A percentile compares a stretch with the other conserved stretches of the same genome.
Evolutionary conservation across 345 rosid species (phyloP).

Genomic region (Psidium friedrichsthalianum): DNA sequence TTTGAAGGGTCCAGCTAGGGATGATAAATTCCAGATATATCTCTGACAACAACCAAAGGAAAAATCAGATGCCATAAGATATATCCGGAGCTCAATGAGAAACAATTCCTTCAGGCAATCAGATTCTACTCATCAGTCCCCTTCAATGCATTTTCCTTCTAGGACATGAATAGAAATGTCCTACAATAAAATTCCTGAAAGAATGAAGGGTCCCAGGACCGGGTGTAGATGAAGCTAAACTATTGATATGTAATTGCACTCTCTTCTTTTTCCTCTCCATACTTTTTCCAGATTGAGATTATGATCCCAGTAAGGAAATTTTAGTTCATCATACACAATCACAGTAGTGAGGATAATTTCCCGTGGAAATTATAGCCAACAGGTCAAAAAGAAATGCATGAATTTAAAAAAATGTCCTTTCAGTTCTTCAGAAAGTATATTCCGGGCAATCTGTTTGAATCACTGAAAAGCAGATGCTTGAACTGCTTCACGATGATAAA

Average conservation of each 20-base stretch:
- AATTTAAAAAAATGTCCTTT: not conserved
- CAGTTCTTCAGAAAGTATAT: not conserved
- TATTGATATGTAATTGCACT: not conserved
- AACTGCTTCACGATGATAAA: not conserved
- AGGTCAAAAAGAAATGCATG: not conserved
- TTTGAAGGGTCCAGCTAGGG: not conserved
- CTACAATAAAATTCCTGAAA: not conserved
- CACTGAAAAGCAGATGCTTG: not conserved
- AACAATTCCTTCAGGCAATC: not conserved
- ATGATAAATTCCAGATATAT: not conserved
- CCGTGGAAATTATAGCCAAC: not conserved
- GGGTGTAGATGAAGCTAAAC: not conserved
- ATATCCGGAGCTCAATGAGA: not conserved
- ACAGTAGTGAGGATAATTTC: not conserved
- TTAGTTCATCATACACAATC: not conserved
- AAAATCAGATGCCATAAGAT: not conserved
- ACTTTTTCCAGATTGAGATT: not conserved
- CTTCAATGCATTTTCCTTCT: not conserved
- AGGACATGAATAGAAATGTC: not conserved
- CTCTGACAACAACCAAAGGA: not conserved
- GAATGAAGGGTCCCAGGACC: not conserved
- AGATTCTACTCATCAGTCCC: not conserved
- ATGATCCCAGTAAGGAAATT: not conserved
- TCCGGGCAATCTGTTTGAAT: not conserved
- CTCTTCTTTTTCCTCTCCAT: not conserved